Evolutionary conservation across 108 stramenopile genomes (phyloP), one percentile per base, ranked within the genome.

Genomic region (Schizochytrium sp.): DNA sequence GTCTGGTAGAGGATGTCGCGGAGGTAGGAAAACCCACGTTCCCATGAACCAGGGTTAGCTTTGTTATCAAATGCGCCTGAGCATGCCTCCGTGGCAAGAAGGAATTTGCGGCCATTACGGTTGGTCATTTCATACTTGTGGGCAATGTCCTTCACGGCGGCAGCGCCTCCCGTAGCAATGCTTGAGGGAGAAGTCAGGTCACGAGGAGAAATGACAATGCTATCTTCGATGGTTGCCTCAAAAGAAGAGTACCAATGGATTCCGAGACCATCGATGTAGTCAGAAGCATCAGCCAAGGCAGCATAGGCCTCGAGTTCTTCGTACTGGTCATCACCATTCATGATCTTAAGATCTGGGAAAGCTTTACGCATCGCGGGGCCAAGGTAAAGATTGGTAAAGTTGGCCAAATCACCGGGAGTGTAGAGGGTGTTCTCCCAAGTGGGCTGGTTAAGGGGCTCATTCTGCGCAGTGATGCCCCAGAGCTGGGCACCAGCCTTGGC

Each of bases 311-410:
- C 12, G 45, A 46, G 45, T 2, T 72, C 72, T 15, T 10, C 45
- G 45, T 46, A 46, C 45, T 72, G 41, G 45, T 72, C 45, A 4
- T 46, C 41, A 13, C 45, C 72, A 41, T 44, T 46, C 44, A 72
- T 46, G 4, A 72, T 42, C 4, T 46, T 72, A 13, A 5, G 17
- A 49, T 17, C 47, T 46, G 44, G 72, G 15, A 46, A 42, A 49
- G 72, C 72, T 46, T 46, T 4, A 49, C 44, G 72, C 4, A 72
- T 17, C 44, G 72, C 72, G 72, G 72, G 72, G 41, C 72, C 72
- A 17, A 72, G 72, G 72, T 46, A n/a, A 42, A 19, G 0, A 0
- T 72, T 49, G 45, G 50, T 72, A n/a, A 72, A 72, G 72, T n/a
- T 46, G 44, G 72, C 45, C 4, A 46, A 49, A 4, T 72, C 44